Conservation (phyloP, 2,329 filamentous ascomycete genomes). For the Phaeosphaeria sp. region DNA sequence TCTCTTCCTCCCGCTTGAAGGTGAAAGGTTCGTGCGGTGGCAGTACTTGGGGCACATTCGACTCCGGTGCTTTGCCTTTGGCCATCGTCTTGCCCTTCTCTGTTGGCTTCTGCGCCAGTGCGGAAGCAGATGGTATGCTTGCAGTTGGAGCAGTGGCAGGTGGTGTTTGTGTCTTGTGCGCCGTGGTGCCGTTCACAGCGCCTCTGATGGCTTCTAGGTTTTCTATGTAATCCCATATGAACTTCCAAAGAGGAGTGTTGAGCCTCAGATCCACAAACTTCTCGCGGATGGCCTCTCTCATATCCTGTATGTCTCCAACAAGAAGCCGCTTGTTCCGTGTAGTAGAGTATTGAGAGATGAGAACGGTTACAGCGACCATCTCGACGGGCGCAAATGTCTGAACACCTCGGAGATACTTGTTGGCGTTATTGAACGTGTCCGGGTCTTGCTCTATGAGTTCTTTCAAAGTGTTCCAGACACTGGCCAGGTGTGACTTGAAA, state of each 20-base stretch:
- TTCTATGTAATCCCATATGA: constrained; percentile 41
- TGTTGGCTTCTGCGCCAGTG: neutral
- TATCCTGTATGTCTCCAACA: constrained; percentile 35
- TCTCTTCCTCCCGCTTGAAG: constrained; percentile 1
- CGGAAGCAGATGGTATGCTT: neutral
- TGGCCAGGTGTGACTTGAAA: constrained; percentile 41
- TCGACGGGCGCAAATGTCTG: constrained; percentile 48
- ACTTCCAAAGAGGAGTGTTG: constrained; percentile 34
- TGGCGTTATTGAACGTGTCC: constrained; percentile 38
- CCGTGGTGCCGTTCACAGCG: constrained; percentile 29
- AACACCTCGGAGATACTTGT: constrained; percentile 29
- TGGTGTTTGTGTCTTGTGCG: neutral
- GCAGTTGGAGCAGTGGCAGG: neutral
- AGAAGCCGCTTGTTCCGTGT: constrained; percentile 35
- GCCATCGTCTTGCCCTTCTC: no score
- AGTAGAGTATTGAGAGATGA: constrained; percentile 43
- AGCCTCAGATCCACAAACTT: constrained; percentile 38
- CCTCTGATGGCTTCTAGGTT: constrained; percentile 34
- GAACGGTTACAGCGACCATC: constrained; percentile 40
- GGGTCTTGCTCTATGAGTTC: constrained; percentile 35
- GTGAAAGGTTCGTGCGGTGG: constrained; percentile 8
- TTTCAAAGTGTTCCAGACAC: constrained; percentile 41
- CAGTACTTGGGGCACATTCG: constrained; percentile 10
- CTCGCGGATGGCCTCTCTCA: constrained; percentile 35
- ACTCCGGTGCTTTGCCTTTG: constrained; percentile 2